These are phyloP conservation scores for Apiospora hydei DNA, from an alignment of 2,329 filamentous ascomycete genomes.

Conservation along the genomic window DNA sequence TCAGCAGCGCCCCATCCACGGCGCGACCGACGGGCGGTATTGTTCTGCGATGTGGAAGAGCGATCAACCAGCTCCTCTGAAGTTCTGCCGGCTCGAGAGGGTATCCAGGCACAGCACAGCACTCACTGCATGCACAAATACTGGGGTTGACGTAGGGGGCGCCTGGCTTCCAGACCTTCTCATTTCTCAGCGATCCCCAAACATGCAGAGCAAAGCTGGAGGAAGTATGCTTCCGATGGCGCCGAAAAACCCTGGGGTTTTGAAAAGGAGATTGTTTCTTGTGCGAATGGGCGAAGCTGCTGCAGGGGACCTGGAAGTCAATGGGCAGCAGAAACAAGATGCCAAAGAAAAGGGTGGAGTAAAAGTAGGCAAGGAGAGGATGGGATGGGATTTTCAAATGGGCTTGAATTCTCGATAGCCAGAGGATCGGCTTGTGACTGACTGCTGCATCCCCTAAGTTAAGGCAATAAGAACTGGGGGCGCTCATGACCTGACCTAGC, in stretches of 20 bases:
- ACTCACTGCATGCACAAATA: background rate
- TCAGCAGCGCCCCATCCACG: constrained; percentile 6
- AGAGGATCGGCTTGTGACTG: constrained; percentile 22
- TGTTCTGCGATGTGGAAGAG: background rate
- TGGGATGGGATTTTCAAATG: constrained; percentile 23
- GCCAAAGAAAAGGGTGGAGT: constrained; percentile 16
- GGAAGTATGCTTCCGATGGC: constrained; percentile 10
- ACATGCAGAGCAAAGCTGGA: background rate
- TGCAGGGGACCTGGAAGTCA: constrained; percentile 17
- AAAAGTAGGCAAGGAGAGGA: background rate
- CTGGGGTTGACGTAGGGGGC: constrained; percentile 17
- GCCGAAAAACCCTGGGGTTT: background rate
- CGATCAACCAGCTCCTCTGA: background rate
- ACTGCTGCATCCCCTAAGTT: constrained; percentile 10
- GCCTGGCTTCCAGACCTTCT: constrained; percentile 15
- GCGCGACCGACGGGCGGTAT: background rate
- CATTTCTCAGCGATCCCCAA: background rate
- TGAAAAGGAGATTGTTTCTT: background rate
- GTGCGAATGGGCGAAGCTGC: background rate
- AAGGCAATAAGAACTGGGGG: background rate
- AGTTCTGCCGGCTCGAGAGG: background rate
- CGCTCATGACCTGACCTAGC: constrained; percentile 12
- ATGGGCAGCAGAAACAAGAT: constrained; percentile 19
- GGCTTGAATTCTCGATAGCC: constrained; percentile 22
- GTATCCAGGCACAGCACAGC: background rate